Percentiles rank a stretch among this genome's conserved stretches.
Evolutionary conservation across 2,329 filamentous ascomycete species (phyloP).

Genomic region (Paraconiothyrium sp.): DNA sequence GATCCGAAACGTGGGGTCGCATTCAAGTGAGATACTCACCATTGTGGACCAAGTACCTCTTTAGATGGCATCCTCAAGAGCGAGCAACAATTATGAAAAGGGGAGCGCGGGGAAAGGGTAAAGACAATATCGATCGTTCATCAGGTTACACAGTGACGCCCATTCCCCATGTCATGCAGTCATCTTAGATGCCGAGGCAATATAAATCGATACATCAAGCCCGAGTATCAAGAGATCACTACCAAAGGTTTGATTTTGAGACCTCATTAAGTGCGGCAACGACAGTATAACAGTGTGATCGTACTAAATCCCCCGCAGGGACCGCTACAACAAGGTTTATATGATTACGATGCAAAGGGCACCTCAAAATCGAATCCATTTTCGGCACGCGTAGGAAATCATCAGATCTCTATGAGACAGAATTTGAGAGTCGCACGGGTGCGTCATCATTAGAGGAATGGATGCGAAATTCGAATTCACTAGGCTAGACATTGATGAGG

Average conservation of each 20-base stretch:
- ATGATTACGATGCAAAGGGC: conserved; percentile 64
- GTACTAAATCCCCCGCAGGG: conserved; percentile 57
- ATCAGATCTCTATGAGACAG: conserved; percentile 61
- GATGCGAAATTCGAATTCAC: conserved; percentile 64
- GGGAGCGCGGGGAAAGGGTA: neutral
- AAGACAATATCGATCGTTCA: neutral
- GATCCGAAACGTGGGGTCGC: neutral
- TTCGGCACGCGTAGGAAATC: conserved; percentile 61
- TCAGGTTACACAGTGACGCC: neutral
- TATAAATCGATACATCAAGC: neutral
- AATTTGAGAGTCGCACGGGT: conserved; percentile 59
- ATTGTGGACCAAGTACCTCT: neutral
- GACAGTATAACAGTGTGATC: conserved; percentile 35
- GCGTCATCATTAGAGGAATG: conserved; percentile 62
- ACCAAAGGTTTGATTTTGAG: neutral
- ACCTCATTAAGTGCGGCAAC: neutral
- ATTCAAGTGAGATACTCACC: neutral
- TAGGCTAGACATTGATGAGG: conserved; percentile 59
- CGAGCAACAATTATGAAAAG: neutral
- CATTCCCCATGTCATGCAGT: neutral
- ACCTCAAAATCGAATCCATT: conserved; percentile 64
- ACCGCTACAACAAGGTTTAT: conserved; percentile 60
- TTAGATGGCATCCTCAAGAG: neutral
- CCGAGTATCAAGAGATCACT: neutral
- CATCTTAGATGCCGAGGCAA: neutral